Conservation (phyloP, 176 grass and related monocot genomes). For the Juncus inflexus region DNA sequence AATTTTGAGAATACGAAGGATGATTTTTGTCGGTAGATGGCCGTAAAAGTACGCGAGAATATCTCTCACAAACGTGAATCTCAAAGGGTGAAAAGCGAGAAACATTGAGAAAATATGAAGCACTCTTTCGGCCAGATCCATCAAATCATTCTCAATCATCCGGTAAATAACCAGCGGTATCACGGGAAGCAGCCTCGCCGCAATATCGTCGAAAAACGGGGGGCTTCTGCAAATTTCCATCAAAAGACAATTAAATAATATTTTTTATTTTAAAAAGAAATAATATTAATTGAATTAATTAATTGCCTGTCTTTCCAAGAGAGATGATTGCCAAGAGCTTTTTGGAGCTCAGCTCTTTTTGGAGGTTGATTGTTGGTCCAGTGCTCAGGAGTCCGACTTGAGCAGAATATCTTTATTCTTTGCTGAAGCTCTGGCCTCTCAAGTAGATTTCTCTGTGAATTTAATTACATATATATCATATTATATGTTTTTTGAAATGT, state of each 20-base stretch:
- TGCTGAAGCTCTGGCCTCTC: conserved; percentile 88
- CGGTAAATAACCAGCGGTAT: conserved; percentile 93
- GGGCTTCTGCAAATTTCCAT: conserved; percentile 66
- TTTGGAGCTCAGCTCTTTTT: conserved; percentile 94
- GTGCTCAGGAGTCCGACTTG: conserved; percentile 70
- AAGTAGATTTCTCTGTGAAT: conserved; percentile 83
- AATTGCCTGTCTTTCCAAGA: conserved; percentile 94
- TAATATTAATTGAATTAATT: too few relatives aligned
- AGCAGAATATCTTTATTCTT: conserved; percentile 73
- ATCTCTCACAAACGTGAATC: conserved; percentile 94
- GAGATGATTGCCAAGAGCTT: conserved; percentile 98
- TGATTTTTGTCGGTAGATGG: conserved; percentile 77
- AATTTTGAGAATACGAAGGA: conserved; percentile 75
- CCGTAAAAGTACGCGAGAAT: conserved; percentile 99
- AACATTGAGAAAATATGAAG: conserved; percentile 71
- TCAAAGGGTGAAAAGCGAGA: conserved; percentile 86
- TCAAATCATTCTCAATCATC: conserved; percentile 88
- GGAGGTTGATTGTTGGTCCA: conserved; percentile 92
- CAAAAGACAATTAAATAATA: conserved; percentile 17
- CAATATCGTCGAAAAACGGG: conserved; percentile 95
- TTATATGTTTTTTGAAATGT: too few relatives aligned
- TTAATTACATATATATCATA: too few relatives aligned
- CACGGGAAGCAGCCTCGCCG: conserved; percentile 77
- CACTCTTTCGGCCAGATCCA: conserved; percentile 83
- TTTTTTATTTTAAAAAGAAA: too few relatives aligned